A percentile compares a stretch with the other conserved stretches of the same genome.
These are phyloP conservation scores for Sonneratia caseolaris DNA, from an alignment of 345 rosid genomes.

Conservation along the genomic window DNA sequence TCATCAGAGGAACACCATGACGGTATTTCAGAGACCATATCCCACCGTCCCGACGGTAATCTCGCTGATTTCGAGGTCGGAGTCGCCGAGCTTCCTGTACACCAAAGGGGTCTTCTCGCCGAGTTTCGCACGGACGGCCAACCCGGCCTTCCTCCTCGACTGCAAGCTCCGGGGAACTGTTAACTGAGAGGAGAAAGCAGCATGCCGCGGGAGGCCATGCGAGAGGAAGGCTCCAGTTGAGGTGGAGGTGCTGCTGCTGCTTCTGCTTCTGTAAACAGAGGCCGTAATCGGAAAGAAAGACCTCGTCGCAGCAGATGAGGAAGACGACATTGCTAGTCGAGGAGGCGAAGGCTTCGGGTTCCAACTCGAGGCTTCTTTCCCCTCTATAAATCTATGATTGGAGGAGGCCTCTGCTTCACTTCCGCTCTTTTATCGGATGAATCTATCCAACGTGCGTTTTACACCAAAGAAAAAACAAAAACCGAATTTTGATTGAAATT, in stretches of 20 bases:
- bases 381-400: no score
- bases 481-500: no score
- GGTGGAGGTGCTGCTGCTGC: background rate
- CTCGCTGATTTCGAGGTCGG: conserved; percentile 69
- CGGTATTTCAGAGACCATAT: background rate
- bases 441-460: no score
- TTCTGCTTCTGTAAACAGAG: background rate
- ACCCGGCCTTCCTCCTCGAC: background rate
- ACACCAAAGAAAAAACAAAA: no score
- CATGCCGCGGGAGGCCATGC: background rate
- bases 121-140: conserved; percentile 21
- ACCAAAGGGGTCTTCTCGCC: conserved; percentile 43
- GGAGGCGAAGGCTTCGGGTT: background rate
- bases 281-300: background rate
- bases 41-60: conserved; percentile 70
- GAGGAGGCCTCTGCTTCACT: no score
- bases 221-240: background rate
- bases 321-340: background rate
- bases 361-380: no score
- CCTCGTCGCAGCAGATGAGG: background rate
- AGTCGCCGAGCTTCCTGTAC: conserved; percentile 73
- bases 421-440: no score
- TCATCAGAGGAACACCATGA: background rate
- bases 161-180: background rate
- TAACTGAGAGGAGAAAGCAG: background rate